Percentiles rank a stretch among this genome's conserved stretches.
These are phyloP conservation scores for bread wheat (Triticum aestivum) DNA, from an alignment of 176 grass and related monocot genomes.

Conservation along the genomic window DNA sequence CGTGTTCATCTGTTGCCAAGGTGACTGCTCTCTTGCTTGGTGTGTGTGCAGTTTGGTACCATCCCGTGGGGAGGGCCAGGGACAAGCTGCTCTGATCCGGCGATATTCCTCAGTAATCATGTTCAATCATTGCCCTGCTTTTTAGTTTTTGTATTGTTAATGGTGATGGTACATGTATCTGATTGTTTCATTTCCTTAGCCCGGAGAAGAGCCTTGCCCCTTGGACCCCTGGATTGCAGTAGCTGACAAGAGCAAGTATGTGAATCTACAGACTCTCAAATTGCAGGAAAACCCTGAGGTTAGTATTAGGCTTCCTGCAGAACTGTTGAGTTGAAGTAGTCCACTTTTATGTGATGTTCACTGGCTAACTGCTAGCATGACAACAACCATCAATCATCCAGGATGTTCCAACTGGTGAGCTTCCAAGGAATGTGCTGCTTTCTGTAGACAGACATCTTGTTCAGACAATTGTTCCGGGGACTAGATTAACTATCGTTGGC, in stretches of 20 bases:
- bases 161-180: neutral
- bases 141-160: neutral
- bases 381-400: neutral
- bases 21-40: no score
- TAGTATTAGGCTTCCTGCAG: neutral
- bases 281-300: slow-evolving; percentile 99
- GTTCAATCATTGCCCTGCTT: neutral
- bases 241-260: slow-evolving; percentile 99
- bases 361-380: neutral
- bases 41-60: no score
- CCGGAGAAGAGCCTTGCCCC: slow-evolving; percentile 92
- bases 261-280: slow-evolving; percentile 91
- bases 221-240: slow-evolving; percentile 91
- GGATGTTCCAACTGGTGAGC: slow-evolving; percentile 99
- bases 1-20: no score
- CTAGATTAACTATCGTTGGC: slow-evolving; percentile 85
- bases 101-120: neutral
- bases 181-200: slow-evolving; percentile 33
- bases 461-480: slow-evolving; percentile 95
- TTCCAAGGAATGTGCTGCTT: slow-evolving; percentile 87
- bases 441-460: slow-evolving; percentile 91
- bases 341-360: neutral
- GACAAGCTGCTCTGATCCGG: no score
- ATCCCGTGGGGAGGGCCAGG: no score
- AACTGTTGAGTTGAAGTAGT: neutral